These are phyloP conservation scores for Flaveria bidentis DNA, from an alignment of 129 eudicot species.

Conservation along the genomic window DNA sequence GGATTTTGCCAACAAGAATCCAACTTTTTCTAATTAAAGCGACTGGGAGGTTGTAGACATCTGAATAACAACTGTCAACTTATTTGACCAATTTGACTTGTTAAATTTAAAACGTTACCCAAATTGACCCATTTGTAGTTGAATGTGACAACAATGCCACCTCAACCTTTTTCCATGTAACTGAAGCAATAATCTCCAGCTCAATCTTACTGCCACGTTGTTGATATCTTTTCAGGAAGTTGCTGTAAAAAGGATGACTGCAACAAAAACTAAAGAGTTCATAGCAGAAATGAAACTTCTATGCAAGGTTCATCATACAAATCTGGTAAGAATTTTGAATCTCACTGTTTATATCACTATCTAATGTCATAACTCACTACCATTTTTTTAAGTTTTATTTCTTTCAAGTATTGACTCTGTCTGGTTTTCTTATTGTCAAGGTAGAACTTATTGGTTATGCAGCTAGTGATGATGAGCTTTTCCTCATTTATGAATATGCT, in stretches of 20 bases:
- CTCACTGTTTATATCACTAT: constrained; percentile 12
- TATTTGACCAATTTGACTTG: not conserved
- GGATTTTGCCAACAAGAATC: not conserved
- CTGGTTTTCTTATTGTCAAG: constrained; percentile 59
- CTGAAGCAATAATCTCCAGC: constrained; percentile 9
- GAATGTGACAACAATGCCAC: not conserved
- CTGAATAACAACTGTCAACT: not conserved
- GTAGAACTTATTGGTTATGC: constrained; percentile 97
- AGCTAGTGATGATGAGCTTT: constrained; percentile 80
- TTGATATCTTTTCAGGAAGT: constrained; percentile 65
- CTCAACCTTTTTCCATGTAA: not conserved
- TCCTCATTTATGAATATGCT: constrained; percentile 85
- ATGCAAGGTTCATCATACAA: constrained; percentile 96
- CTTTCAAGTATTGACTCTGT: constrained; percentile 31
- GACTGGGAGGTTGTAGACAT: not conserved
- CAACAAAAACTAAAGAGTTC: constrained; percentile 82
- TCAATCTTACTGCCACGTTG: not conserved
- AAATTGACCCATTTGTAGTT: not conserved
- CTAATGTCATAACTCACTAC: constrained; percentile 13
- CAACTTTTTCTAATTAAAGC: not conserved
- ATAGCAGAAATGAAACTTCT: constrained; percentile 90
- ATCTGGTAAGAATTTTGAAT: constrained; percentile 63
- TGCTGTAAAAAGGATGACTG: constrained; percentile 87
- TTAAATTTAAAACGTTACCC: not conserved
- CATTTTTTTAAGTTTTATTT: not conserved